These are phyloP conservation scores for Asterophora lycoperdoides DNA, from an alignment of 768 basidiomycete species.

Conservation along the genomic window DNA sequence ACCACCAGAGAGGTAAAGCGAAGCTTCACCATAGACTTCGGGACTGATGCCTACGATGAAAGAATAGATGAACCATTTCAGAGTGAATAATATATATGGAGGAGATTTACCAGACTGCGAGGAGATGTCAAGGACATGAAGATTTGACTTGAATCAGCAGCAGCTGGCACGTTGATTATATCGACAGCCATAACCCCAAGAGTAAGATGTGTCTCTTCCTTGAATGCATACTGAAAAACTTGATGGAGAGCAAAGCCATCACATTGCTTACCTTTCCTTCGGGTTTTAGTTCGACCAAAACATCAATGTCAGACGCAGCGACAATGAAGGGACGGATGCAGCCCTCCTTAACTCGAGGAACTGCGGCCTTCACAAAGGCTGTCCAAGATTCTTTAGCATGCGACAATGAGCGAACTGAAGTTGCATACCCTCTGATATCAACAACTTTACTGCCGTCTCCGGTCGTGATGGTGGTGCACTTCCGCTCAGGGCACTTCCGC, in stretches of 20 bases:
- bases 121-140: conserved; percentile 56
- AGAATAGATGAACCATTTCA: conserved; percentile 1
- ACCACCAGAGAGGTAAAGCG: conserved; percentile 63
- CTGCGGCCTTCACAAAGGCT: conserved; percentile 40
- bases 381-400: neutral
- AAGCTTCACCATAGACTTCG: conserved; percentile 54
- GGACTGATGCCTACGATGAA: conserved; percentile 34
- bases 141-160: conserved; percentile 32
- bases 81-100: neutral
- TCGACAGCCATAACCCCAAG: conserved; percentile 59
- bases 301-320: conserved; percentile 56
- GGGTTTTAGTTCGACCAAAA: conserved; percentile 62
- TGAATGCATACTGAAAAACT: conserved; percentile 6
- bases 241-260: neutral
- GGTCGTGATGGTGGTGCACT: conserved; percentile 23
- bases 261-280: conserved; percentile 57
- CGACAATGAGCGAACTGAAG: conserved; percentile 16
- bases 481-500: conserved; percentile 32
- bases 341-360: conserved; percentile 40
- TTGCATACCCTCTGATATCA: conserved; percentile 39
- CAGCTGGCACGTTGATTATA: conserved; percentile 43
- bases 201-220: conserved; percentile 72
- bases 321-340: conserved; percentile 49
- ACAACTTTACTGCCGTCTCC: conserved; percentile 48
- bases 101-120: conserved; percentile 50